Evolutionary conservation across 257 asterid genomes (phyloP).

Genomic region (Marsdenia floribunda): DNA sequence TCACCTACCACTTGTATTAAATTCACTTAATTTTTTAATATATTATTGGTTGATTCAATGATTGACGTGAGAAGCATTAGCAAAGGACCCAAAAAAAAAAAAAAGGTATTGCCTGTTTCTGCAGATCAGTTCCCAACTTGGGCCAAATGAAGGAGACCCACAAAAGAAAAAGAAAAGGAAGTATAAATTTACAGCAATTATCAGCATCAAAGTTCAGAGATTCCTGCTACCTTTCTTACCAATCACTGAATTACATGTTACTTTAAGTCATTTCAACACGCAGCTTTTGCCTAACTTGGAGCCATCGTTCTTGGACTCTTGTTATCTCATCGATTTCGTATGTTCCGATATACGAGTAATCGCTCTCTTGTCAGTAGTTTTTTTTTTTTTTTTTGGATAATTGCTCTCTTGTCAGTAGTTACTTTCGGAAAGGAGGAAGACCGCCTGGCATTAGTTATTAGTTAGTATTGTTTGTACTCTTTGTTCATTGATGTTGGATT

Average conservation of each 20-base stretch:
- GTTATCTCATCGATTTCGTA: not conserved
- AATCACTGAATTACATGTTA: not conserved
- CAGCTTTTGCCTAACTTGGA: not conserved
- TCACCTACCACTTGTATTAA: too few species aligned
- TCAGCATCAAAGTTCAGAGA: not conserved
- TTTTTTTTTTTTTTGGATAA: too few species aligned
- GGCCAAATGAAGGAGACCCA: not conserved
- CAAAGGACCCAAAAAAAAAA: not conserved
- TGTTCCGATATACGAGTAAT: not conserved
- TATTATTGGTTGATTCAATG: too few species aligned
- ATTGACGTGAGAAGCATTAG: too few species aligned
- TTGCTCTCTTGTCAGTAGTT: not conserved
- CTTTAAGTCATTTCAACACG: not conserved
- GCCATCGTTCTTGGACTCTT: not conserved
- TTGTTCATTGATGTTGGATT: not conserved
- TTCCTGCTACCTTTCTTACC: not conserved
- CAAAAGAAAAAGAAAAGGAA: not conserved
- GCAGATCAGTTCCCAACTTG: not conserved
- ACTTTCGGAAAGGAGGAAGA: not conserved
- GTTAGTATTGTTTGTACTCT: too few species aligned
- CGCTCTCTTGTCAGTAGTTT: not conserved
- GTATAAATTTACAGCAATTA: not conserved
- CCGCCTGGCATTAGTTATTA: too few species aligned
- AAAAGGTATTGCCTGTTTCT: not conserved
- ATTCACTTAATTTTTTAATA: too few species aligned